Evolutionary conservation across 2,329 filamentous ascomycete species (phyloP), one percentile per base, ranked within the genome.

Genomic region (Stromatinia cepivora): DNA sequence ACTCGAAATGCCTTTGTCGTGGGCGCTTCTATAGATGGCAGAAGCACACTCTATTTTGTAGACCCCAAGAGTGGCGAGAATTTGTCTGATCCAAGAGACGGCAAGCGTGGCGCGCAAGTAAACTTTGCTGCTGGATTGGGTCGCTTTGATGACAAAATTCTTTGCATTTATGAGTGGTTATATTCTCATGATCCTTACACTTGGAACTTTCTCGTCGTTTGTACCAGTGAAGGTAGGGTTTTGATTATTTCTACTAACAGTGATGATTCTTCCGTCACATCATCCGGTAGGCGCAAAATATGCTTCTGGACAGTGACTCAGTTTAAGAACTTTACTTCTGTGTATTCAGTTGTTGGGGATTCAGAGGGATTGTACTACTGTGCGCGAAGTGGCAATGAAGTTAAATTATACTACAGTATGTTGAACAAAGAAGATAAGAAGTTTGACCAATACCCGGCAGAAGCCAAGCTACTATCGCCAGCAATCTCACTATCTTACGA

Each of bases 121-220:
- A 79, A 83, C 1, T 86, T 84, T 69, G 84, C 89, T 42, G 83
- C 82, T 22, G 84, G 85, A 4, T 80, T 93, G 22, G 86, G 86
- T 1, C 83, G 85, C 57, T 72, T 79, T 0, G 85, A 85, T 0
- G 88, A 91, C 71, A 83, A 82, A 52, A 85, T 93, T 1, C 82
- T 86, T 56, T 83, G 86, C 1, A 78, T 93, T 10, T 78, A 84
- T 1, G 88, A 92, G 71, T 93, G 91, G 91, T 77, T 82, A 7
- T 87, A 86, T 71, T 79, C 81, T 45, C 85, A 86, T 68, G 82
- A 86, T 50, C 82, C 81, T n/a, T 86, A 84, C 68, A 83, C 79
- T 0, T 90, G 89, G 78, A 83, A 85, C 1, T 90, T 88, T 75
- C 81, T 92, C 45, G 82, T 92, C 20, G 83, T 91, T 15, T 83